phyloP scores from a whole-genome alignment of 2,329 filamentous ascomycete genomes.

The Hypoxylon sp. region DNA sequence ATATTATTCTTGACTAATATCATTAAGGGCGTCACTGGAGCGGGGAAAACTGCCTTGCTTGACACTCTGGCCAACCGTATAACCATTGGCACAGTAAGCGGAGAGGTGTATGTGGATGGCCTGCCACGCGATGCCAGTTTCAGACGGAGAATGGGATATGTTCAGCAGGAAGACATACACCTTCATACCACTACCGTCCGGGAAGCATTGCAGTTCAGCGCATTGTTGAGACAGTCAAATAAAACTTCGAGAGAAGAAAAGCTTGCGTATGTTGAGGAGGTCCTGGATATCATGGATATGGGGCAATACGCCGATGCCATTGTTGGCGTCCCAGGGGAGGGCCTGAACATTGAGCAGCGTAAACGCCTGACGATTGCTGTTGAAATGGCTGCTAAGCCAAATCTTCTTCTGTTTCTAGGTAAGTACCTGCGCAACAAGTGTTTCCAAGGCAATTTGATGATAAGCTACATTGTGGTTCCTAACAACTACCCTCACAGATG shows the following conservation, averaged over 20 bases:
- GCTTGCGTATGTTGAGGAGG: slow-evolving; percentile 84
- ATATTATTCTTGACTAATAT: too few species aligned
- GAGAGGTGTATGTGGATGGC: not conserved
- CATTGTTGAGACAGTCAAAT: slow-evolving; percentile 82
- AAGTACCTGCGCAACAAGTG: not conserved
- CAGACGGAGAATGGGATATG: slow-evolving; percentile 90
- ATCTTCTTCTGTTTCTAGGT: not conserved
- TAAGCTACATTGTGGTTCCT: too few species aligned
- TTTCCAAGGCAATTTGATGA: too few species aligned
- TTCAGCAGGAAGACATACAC: slow-evolving; percentile 92
- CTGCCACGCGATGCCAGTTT: slow-evolving; percentile 74
- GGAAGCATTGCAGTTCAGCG: slow-evolving; percentile 86
- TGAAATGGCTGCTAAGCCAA: not conserved
- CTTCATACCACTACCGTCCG: slow-evolving; percentile 85
- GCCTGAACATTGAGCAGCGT: slow-evolving; percentile 75
- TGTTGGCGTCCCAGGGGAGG: slow-evolving; percentile 89
- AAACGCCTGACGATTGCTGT: slow-evolving; percentile 71
- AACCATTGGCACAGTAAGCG: slow-evolving; percentile 75
- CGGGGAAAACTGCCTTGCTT: slow-evolving; percentile 89
- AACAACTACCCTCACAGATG: too few species aligned
- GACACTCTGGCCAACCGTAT: slow-evolving; percentile 86
- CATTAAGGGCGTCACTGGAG: slow-evolving; percentile 83
- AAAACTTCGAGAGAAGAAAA: slow-evolving; percentile 77
- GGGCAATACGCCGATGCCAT: slow-evolving; percentile 86
- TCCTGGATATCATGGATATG: slow-evolving; percentile 90